Conservation (phyloP, 805 yeast genomes). For the Pichia membranifaciens region DNA sequence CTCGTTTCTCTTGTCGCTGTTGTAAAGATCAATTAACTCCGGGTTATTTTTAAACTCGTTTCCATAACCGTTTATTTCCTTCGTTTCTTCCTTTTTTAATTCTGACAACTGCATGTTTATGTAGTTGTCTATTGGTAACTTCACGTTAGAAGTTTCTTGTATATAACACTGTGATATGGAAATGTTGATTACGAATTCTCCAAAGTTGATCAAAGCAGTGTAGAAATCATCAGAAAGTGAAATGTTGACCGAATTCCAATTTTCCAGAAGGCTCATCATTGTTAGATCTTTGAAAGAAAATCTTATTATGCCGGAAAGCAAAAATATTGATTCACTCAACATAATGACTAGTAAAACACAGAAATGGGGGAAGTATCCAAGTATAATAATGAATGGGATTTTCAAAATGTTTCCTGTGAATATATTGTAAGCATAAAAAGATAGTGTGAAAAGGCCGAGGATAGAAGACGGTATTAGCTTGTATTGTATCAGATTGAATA, state of each 20-base stretch:
- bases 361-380: slow-evolving; percentile 65
- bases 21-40: slow-evolving; percentile 17
- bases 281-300: slow-evolving; percentile 34
- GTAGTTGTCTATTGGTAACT: slow-evolving; percentile 51
- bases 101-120: slow-evolving; percentile 31
- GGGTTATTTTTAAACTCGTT: slow-evolving; percentile 23
- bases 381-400: slow-evolving; percentile 50
- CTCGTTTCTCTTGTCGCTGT: slow-evolving; percentile 1
- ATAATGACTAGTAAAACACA: slow-evolving; percentile 44
- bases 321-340: slow-evolving; percentile 49
- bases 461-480: slow-evolving; percentile 60
- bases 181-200: slow-evolving; percentile 58
- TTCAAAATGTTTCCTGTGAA: slow-evolving; percentile 36
- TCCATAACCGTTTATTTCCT: slow-evolving; percentile 22
- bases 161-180: slow-evolving; percentile 63
- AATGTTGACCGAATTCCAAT: slow-evolving; percentile 31
- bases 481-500: slow-evolving; percentile 46
- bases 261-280: slow-evolving; percentile 25
- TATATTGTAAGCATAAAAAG: slow-evolving; percentile 39
- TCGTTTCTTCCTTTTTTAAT: neutral
- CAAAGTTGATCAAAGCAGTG: slow-evolving; percentile 53
- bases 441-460: slow-evolving; percentile 48
- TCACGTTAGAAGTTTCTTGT: slow-evolving; percentile 47
- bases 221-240: slow-evolving; percentile 58
- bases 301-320: slow-evolving; percentile 55